Percentiles rank a stretch among this genome's conserved stretches.
These are phyloP conservation scores for Pyrenophora graminea DNA, from an alignment of 2,329 filamentous ascomycete genomes.

Conservation along the genomic window DNA sequence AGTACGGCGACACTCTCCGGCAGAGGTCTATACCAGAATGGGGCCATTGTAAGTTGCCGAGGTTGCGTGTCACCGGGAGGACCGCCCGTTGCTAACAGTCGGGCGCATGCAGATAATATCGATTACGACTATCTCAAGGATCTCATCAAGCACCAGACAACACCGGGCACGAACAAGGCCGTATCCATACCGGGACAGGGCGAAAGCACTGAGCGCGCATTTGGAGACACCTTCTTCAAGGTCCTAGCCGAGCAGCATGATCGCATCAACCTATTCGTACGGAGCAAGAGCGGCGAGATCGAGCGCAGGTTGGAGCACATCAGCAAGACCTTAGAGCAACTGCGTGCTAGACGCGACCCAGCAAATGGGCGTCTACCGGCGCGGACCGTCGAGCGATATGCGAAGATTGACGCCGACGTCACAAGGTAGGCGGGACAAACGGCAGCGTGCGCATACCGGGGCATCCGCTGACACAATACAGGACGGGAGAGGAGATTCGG, in stretches of 20 bases:
- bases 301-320: conserved; percentile 62
- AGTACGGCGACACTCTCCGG: conserved; percentile 75
- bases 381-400: conserved; percentile 55
- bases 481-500: conserved; percentile 72
- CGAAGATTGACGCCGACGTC: conserved; percentile 56
- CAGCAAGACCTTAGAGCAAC: conserved; percentile 44
- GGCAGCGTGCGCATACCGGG: neutral
- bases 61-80: conserved; percentile 1
- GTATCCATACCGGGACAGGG: conserved; percentile 74
- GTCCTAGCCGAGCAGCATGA: conserved; percentile 77
- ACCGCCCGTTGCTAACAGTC: conserved; percentile 17
- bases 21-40: conserved; percentile 80
- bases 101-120: conserved; percentile 68
- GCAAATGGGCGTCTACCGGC: conserved; percentile 44
- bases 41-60: conserved; percentile 66
- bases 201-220: conserved; percentile 60
- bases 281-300: conserved; percentile 80
- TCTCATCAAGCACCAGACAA: conserved; percentile 80
- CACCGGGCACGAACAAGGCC: conserved; percentile 68
- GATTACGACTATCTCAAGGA: conserved; percentile 88
- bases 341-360: conserved; percentile 28
- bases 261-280: conserved; percentile 76
- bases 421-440: conserved; percentile 42
- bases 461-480: conserved; percentile 30
- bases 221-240: conserved; percentile 72